Base-by-base conservation (phyloP, 2,329 filamentous ascomycete genomes). In the Colletotrichum musae region DNA sequence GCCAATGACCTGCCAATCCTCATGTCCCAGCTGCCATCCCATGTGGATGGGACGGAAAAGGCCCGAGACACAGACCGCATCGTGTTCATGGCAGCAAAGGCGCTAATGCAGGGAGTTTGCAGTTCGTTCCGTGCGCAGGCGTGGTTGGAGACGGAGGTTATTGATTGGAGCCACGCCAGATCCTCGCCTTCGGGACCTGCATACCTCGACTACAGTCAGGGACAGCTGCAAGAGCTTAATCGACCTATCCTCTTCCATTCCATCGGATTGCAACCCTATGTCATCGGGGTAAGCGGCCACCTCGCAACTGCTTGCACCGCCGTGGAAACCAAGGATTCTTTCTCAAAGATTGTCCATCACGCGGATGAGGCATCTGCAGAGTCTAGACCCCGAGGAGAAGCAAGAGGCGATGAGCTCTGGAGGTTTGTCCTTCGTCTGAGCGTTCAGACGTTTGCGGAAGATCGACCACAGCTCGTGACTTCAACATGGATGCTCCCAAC, bases 101-200 rank as follows among this genome's bases (percentile, higher is more conserved):
- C n/a, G 59, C 67, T 66, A 66, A 69, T 69, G 67, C 67, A 66
- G 56, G 32, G 67, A 59, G 66, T 18, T 50, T 32, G 26, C 16
- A 50, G 7, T 32, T 32, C 36, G 51, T 52, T 18, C 62, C 51
- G 32, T 57, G 26, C 26, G 36, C 16, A 12, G 2, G 21, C 21
- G 15, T 21, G n/a, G 6, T 21, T 7, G 16, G 18, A n/a, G 15
- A 52, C 15, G 28, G 18, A 26, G 7, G 2, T 13, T 16, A n/a
- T 3, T 28, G 51, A 61, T 67, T 66, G 62, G 62, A 7, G 32
- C 18, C 16, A 18, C 7, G 12, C 36, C 61, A 43, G n/a, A 26
- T 36, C 50, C 48, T 36, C 24, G 53, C 52, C 24, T 64, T 26
- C 15, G 26, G 28, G 32, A 24, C 36, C 56, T 51, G 50, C 66